Conservation (phyloP, 345 rosid species). For the Conringia planisiliqua region DNA sequence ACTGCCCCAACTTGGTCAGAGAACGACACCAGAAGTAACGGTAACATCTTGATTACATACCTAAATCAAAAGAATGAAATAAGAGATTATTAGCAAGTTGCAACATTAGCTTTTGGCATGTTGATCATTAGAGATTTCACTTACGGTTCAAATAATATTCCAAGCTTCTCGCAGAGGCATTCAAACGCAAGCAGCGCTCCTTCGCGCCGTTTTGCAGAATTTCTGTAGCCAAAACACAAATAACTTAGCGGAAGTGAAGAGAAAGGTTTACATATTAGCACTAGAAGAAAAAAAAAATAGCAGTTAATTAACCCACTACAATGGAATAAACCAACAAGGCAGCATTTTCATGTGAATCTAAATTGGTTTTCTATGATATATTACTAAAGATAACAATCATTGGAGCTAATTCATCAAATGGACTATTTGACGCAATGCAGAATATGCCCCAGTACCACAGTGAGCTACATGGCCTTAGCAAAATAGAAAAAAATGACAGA, state of each 20-base stretch:
- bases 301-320: background rate
- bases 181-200: constrained; percentile 94
- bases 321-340: background rate
- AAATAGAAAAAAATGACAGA: background rate
- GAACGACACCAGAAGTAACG: constrained; percentile 84
- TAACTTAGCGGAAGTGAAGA: background rate
- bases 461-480: background rate
- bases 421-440: background rate
- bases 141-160: constrained; percentile 96
- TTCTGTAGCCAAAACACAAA: constrained; percentile 44
- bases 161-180: constrained; percentile 92
- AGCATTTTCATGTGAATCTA: background rate
- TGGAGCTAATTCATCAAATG: background rate
- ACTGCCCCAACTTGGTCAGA: constrained; percentile 98
- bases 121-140: constrained; percentile 19
- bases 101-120: constrained; percentile 9
- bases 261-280: constrained; percentile 2
- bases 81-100: background rate
- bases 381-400: background rate
- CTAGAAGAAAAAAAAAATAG: background rate
- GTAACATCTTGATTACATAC: constrained; percentile 94
- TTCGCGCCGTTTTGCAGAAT: constrained; percentile 89
- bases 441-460: background rate
- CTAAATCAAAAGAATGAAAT: constrained; percentile 40
- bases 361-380: background rate